Evolutionary conservation across 805 yeast genomes (phyloP), one percentile per base, ranked within the genome.

Genomic region (Lachancea kluyveri): DNA sequence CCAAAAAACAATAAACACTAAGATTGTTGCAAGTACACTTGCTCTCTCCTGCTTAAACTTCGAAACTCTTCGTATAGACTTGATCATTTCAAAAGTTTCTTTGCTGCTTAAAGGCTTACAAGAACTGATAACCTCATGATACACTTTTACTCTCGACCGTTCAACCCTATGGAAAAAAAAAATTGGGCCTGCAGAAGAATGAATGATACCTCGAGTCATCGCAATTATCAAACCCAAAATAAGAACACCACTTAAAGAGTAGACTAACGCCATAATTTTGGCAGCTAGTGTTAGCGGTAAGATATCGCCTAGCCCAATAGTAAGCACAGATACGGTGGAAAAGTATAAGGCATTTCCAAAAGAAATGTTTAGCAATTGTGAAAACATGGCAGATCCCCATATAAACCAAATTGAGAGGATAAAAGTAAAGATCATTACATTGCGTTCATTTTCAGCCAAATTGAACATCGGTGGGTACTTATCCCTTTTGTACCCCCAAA

Each of bases 231-330:
- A 63, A 41, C 94, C 95, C 50, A 86, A 65, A 17, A 78, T 60
- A 19, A 87, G 54, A 12, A 87, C 72, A 0, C 95, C 95, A 9
- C 73, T 56, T 11, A 82, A 54, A 5, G 92, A 73, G 58, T 76
- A 83, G 2, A 80, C 52, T 31, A 86, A 60, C 1, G 71, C 62
- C 39, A 82, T 57, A 1, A 77, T 78, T 48, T 73, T 72, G 0
- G 80, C 67, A 1, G 75, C 73, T 2, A 66, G 59, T 1, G 68
- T 55, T 0, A 36, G 21, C 0, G 95, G 88, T 0, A 68, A 61
- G 20, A 79, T 65, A 45, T 82, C 92, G 22, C 95, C 95, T 11
- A 79, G 62, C 0, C 96, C 96, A 17, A 87, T 70, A 1, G 96
- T 87, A 28, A 83, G 61, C 23, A 80, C 60, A 0, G 94, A 77